Percentiles rank a stretch among this genome's conserved stretches.
These are phyloP conservation scores for Tulasnella sp. DNA, from an alignment of 768 basidiomycete species.

Conservation along the genomic window DNA sequence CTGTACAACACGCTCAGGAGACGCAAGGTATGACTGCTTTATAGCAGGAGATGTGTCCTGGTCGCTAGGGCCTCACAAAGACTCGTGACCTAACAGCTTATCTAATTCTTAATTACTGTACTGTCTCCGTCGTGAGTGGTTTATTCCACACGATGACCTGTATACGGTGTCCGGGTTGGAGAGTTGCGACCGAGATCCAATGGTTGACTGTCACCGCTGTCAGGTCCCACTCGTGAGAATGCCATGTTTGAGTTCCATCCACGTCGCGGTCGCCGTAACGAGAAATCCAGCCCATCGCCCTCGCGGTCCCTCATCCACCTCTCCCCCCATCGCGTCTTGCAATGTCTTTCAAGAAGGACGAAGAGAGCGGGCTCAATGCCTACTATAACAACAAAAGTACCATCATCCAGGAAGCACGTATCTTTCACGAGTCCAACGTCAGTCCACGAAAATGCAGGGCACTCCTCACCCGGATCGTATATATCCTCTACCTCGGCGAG, in stretches of 20 bases:
- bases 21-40: too few species aligned
- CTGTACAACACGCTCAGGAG: too few species aligned
- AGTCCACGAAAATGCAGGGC: slow-evolving; percentile 95
- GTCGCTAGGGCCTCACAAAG: too few species aligned
- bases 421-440: slow-evolving; percentile 99
- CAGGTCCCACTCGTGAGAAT: too few species aligned
- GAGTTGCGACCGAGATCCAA: too few species aligned
- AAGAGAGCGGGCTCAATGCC: slow-evolving; percentile 77
- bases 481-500: slow-evolving; percentile 93
- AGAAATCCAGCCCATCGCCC: not conserved
- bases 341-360: slow-evolving; percentile 90
- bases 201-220: too few species aligned
- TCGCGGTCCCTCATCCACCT: not conserved
- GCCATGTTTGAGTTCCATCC: not conserved
- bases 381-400: slow-evolving; percentile 98
- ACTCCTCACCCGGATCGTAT: slow-evolving; percentile 90
- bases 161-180: too few species aligned
- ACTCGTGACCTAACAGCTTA: too few species aligned
- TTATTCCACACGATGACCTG: too few species aligned
- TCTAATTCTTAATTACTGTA: too few species aligned
- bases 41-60: too few species aligned
- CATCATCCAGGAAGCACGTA: slow-evolving; percentile 93
- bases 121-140: too few species aligned
- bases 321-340: slow-evolving; percentile 21
- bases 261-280: not conserved